phyloP scores from a whole-genome alignment of 148 eudicot genomes.

The Dysphania ambrosioides region DNA sequence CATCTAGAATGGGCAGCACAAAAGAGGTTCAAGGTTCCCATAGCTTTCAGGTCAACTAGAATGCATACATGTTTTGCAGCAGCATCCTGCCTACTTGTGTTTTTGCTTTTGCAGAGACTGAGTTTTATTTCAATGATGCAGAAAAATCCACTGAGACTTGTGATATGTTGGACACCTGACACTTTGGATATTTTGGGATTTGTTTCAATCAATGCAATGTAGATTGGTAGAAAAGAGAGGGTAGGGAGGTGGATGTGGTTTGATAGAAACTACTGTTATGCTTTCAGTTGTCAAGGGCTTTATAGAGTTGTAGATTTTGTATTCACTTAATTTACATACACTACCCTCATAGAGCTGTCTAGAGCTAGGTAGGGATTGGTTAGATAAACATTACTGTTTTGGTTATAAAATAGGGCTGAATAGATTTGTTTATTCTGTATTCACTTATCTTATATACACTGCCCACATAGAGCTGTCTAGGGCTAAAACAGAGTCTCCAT shows the following conservation, averaged over 20 bases:
- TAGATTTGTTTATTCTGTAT: neutral
- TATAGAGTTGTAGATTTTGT: neutral
- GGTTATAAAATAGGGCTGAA: neutral
- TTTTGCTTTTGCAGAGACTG: neutral
- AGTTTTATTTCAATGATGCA: neutral
- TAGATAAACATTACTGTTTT: neutral
- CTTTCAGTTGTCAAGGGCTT: neutral
- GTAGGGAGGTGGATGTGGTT: neutral
- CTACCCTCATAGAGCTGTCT: too few relatives aligned
- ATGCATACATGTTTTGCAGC: slow-evolving; percentile 13
- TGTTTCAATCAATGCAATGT: neutral
- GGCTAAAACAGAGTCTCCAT: neutral
- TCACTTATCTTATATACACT: neutral
- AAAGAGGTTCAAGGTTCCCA: slow-evolving; percentile 67
- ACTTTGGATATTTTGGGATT: neutral
- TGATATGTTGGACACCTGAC: neutral
- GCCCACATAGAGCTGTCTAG: too few relatives aligned
- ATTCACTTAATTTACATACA: neutral
- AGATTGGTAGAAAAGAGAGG: neutral
- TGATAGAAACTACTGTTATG: neutral
- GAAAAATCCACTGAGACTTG: neutral
- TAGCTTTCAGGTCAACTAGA: slow-evolving; percentile 68
- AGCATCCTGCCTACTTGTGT: neutral
- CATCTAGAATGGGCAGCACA: slow-evolving; percentile 84
- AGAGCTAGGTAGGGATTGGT: neutral